Percentiles rank a stretch among this genome's conserved stretches.
Conservation (phyloP, 495 filamentous ascomycete species). For the Penicillium nucicola region DNA sequence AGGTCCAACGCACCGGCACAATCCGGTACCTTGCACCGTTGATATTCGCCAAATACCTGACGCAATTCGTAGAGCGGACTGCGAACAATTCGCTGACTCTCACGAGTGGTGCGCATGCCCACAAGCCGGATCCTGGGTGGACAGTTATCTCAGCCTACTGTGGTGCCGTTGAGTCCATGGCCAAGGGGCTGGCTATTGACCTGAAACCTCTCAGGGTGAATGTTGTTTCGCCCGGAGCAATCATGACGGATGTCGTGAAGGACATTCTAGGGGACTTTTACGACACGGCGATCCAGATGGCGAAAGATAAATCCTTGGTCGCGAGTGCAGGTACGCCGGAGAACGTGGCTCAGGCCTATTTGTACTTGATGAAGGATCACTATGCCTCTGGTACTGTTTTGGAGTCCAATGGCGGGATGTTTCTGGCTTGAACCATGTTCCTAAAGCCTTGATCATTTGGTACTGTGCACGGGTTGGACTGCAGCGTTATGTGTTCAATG, state of each 20-base stretch:
- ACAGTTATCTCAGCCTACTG: slow-evolving; percentile 39
- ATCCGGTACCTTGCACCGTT: slow-evolving; percentile 52
- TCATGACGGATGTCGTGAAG: slow-evolving; percentile 51
- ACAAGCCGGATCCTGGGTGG: slow-evolving; percentile 51
- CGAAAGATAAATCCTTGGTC: slow-evolving; percentile 32
- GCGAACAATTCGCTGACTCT: slow-evolving; percentile 48
- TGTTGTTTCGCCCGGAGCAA: slow-evolving; percentile 52
- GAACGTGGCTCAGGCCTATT: slow-evolving; percentile 65
- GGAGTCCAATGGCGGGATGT: slow-evolving; percentile 33
- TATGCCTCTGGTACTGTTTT: slow-evolving; percentile 47
- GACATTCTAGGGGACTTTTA: not conserved
- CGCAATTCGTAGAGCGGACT: slow-evolving; percentile 39
- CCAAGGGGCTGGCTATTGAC: slow-evolving; percentile 55
- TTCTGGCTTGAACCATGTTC: not conserved
- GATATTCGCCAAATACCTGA: slow-evolving; percentile 51
- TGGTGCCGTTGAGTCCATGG: slow-evolving; percentile 45
- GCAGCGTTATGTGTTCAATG: no score
- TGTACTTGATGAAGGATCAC: slow-evolving; percentile 60
- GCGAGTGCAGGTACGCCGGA: slow-evolving; percentile 48
- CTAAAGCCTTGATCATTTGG: no score
- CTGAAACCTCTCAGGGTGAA: slow-evolving; percentile 63
- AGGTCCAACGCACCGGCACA: slow-evolving; percentile 39
- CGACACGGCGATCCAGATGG: slow-evolving; percentile 16
- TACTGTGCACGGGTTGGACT: no score
- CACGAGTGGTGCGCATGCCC: slow-evolving; percentile 49